Evolutionary conservation across 2,329 filamentous ascomycete species (phyloP), one percentile per base, ranked within the genome.

Genomic region (Penicillium sp.): DNA sequence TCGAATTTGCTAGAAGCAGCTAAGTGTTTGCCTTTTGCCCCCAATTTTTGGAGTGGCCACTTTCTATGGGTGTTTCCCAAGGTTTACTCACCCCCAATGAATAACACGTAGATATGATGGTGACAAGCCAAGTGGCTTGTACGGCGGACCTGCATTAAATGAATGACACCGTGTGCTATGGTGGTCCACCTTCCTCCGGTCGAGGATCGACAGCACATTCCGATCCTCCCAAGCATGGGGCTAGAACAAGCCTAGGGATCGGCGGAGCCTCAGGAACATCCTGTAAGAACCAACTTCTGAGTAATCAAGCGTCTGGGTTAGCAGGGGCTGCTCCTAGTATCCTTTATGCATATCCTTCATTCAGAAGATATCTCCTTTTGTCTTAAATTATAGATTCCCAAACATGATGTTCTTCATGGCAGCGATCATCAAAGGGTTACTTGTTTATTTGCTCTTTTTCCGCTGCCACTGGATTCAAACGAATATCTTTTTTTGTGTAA

Each of bases 1-100:
- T 67, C 64, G 68, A 70, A 70, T 42, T 60, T 68, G 58, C 61
- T 66, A 65, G 68, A 69, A 69, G 41, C 27, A 49, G 58, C 33
- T 33, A 52, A 49, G 54, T 40, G 48, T 37, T 43, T 20, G 42
- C 29, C 46, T 36, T 37, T 43, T 20, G 42, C 29, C 46, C 39
- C 54, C 44, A 45, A 32, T 45, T 47, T 46, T 27, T 26, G 21
- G 23, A 7, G 24, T 37, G 23, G 9, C 37, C 39, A 41, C 33
- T 36, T 36, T 17, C 37, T 17, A 37, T 27, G 39, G 39, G 39
- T 42, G n/a, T n/a, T n/a, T n/a, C 18, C 26, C 24, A 29, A 17
- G 39, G 46, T 46, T 43, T 45, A 50, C 50, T 51, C 46, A 46
- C 40, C 32, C 40, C 37, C 6, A 30, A 23, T 40, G n/a, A 24